Evolutionary conservation across 352 stramenopile species (phyloP).

Genomic region (Pythium sukuiense): DNA sequence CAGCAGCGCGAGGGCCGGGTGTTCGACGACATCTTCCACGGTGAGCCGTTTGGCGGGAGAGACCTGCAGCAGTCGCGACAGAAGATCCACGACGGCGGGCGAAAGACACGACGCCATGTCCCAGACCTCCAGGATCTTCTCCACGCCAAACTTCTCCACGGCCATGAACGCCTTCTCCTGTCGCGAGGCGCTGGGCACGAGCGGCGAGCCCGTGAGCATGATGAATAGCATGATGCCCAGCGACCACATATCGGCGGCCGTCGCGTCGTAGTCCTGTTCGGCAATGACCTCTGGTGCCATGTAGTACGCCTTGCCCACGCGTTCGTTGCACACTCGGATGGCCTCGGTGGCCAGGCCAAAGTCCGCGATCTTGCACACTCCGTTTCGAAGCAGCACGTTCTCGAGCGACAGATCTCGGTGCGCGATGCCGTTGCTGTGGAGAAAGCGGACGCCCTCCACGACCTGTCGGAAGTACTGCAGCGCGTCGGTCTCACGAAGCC

Average conservation of each 20-base stretch:
- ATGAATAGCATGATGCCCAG: conserved; percentile 52
- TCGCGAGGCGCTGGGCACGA: conserved; percentile 33
- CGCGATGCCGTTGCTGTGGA: conserved; percentile 45
- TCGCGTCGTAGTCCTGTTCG: conserved; percentile 32
- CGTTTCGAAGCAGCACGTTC: conserved; percentile 41
- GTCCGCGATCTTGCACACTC: conserved; percentile 45
- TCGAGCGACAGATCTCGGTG: conserved; percentile 45
- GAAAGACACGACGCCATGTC: conserved; percentile 38
- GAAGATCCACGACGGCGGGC: conserved; percentile 24
- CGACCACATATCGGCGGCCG: conserved; percentile 51
- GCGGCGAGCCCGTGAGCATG: conserved; percentile 41
- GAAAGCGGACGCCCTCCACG: conserved; percentile 30
- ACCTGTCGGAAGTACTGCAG: conserved; percentile 37
- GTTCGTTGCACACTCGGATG: conserved; percentile 24
- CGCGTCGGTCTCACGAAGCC: conserved; percentile 27
- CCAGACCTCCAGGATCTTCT: conserved; percentile 49
- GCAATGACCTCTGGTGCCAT: conserved; percentile 30
- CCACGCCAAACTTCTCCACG: conserved; percentile 41
- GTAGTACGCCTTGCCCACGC: conserved; percentile 27
- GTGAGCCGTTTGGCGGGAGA: conserved; percentile 33
- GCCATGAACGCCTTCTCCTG: conserved; percentile 34
- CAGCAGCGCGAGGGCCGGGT: conserved; percentile 23
- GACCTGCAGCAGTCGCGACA: conserved; percentile 38
- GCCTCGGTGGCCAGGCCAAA: conserved; percentile 47
- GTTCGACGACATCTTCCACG: conserved; percentile 31